Percentiles rank a stretch among this genome's conserved stretches.
These are phyloP conservation scores for Ustilago hordei DNA, from an alignment of 1,284 basidiomycete species.

Conservation along the genomic window DNA sequence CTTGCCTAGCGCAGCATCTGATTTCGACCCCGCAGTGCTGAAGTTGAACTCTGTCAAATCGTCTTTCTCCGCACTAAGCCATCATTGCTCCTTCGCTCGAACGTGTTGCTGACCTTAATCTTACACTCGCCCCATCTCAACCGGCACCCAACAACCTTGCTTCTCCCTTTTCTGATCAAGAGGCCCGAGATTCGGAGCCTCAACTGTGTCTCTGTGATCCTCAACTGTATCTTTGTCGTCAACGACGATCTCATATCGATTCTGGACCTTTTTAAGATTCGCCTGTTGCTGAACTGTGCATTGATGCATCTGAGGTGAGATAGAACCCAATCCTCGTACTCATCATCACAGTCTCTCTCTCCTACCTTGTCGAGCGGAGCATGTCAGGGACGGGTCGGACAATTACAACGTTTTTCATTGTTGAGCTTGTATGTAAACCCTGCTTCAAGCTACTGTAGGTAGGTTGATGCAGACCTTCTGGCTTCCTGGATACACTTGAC, in stretches of 20 bases:
- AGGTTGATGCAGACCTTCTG: constrained; percentile 6
- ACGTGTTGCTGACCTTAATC: neutral
- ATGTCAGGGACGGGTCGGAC: no score
- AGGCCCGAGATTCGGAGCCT: neutral
- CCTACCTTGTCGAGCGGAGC: no score
- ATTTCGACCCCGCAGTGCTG: neutral
- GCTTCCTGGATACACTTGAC: constrained; percentile 54
- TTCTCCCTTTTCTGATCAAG: neutral
- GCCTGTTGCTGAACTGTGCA: no score
- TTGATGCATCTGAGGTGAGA: no score
- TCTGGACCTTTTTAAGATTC: no score
- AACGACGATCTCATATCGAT: no score
- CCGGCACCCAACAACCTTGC: constrained; percentile 5
- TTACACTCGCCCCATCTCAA: constrained; percentile 2
- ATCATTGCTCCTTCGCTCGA: neutral
- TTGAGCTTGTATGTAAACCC: neutral
- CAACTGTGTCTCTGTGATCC: neutral
- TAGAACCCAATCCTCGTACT: no score
- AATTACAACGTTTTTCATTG: neutral
- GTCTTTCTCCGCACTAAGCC: neutral
- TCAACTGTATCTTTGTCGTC: no score
- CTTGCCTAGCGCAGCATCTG: neutral
- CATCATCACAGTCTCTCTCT: no score
- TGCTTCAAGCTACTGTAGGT: no score
- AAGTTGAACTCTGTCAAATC: neutral